Evolutionary conservation across 371 early-diverging fungal genomes (phyloP), one percentile per base, ranked within the genome.

Genomic region (Agmasoma carcini): DNA sequence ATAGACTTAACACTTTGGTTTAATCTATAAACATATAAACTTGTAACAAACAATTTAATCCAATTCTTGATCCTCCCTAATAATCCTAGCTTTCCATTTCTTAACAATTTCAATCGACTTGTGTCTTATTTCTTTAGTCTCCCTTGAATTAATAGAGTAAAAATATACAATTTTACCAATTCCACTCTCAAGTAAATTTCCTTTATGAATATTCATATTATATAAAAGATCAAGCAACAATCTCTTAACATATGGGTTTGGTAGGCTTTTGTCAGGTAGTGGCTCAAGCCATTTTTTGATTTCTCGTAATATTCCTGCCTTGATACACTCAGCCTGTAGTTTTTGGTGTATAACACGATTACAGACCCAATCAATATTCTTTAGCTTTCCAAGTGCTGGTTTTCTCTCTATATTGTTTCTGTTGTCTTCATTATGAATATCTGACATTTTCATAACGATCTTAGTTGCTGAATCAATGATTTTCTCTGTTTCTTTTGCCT

Each of bases 241-340:
- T 56, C 75, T 79, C 68, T 88, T 91, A 54, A 95, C 83, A 61
- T 87, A 86, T 55, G 88, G 77, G 67, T 80, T 83, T 4, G 96
- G 96, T 63, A 95, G 73, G 1, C 89, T 83, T 9, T 85, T 83
- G 73, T 93, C 93, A 30, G 86, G 82, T 25, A 91, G 75, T 23
- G 96, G 94, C 68, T 92, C 93, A 22, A 95, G 78, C 95, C 94
- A 95, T 20, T 81, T 66, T 52, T 81, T 82, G 59, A 95, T 82
- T 14, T 82, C 80, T 29, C 82, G 82, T 52, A 94, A 74, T 15
- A 93, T 80, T 47, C 83, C 81, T 61, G 83, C 83, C 46, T 92
- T 90, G 52, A 95, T 38, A 1, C 63, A 52, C 15, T 52, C 36
- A 22, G 61, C 53, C 29, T 70, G 47, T 31, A 55, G 26, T 1